These are phyloP conservation scores for Priceomyces medius DNA, from an alignment of 805 yeast species.

Conservation along the genomic window DNA sequence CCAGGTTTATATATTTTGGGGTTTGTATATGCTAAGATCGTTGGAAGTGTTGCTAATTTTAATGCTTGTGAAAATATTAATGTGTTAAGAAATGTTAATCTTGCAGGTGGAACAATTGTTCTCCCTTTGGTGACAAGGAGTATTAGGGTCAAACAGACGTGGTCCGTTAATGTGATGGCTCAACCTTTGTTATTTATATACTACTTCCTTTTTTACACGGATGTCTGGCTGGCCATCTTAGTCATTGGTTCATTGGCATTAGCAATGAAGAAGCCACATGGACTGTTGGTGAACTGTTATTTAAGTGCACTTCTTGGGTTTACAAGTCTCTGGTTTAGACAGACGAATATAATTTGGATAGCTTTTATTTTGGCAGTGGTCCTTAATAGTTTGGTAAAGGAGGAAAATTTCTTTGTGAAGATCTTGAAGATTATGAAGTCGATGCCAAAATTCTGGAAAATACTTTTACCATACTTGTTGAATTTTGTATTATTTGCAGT, in stretches of 20 bases:
- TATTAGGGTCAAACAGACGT: slow-evolving; percentile 14
- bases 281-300: slow-evolving; percentile 17
- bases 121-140: slow-evolving; percentile 47
- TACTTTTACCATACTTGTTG: slow-evolving; percentile 48
- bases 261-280: slow-evolving; percentile 32
- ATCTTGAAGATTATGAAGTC: slow-evolving; percentile 13
- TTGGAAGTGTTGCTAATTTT: slow-evolving; percentile 15
- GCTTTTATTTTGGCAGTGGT: slow-evolving; percentile 56
- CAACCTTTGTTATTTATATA: slow-evolving; percentile 75
- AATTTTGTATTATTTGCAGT: slow-evolving; percentile 53
- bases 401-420: slow-evolving; percentile 10
- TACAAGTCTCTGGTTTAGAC: slow-evolving; percentile 73
- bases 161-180: slow-evolving; percentile 33
- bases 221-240: slow-evolving; percentile 83
- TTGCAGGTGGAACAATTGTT: slow-evolving; percentile 59
- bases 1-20: slow-evolving; percentile 78
- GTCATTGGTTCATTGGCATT: slow-evolving; percentile 55
- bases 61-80: slow-evolving; percentile 17
- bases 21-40: slow-evolving; percentile 32
- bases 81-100: slow-evolving; percentile 49
- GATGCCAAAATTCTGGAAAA: slow-evolving; percentile 17
- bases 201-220: slow-evolving; percentile 83
- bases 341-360: slow-evolving; percentile 89
- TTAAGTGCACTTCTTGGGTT: slow-evolving; percentile 58
- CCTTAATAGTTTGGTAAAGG: slow-evolving; percentile 46